phyloP scores from a whole-genome alignment of 179 eudicot species.

The Silene vulgaris region DNA sequence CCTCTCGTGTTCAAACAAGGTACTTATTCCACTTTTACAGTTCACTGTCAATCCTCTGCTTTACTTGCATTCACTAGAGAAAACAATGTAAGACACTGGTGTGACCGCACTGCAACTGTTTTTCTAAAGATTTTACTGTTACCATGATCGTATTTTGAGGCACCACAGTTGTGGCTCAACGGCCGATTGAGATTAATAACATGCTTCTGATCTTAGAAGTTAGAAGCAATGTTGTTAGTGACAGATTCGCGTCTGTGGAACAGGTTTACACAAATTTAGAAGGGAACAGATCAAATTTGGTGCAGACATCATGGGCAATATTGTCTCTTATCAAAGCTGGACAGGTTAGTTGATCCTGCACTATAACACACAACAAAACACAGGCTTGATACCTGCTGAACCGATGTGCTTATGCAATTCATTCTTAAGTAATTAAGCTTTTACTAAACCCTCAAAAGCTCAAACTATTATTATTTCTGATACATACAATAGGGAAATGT shows the following conservation, averaged over 20 bases:
- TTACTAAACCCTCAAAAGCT: neutral
- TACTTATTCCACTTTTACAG: neutral
- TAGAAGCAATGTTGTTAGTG: too few relatives aligned
- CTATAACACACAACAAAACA: neutral
- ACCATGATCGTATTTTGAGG: neutral
- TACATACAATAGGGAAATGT: constrained; percentile 35
- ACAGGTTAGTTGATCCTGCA: constrained; percentile 32
- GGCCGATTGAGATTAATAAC: neutral
- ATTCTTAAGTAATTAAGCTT: neutral
- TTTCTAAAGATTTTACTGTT: too few relatives aligned
- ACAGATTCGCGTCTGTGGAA: neutral
- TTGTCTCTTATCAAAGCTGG: constrained; percentile 64
- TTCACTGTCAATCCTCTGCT: neutral
- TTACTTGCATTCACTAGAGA: neutral
- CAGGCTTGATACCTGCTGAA: too few relatives aligned
- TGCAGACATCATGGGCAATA: constrained; percentile 67
- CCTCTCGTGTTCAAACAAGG: constrained; percentile 37
- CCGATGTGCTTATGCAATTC: neutral
- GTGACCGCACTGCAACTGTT: too few relatives aligned
- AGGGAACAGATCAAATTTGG: constrained; percentile 54
- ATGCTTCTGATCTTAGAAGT: neutral
- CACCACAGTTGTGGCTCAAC: too few relatives aligned
- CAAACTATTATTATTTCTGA: neutral
- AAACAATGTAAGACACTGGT: too few relatives aligned
- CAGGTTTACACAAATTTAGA: constrained; percentile 52